phyloP scores from a whole-genome alignment of 306 rosid species.

The Trifolium subterraneum region DNA sequence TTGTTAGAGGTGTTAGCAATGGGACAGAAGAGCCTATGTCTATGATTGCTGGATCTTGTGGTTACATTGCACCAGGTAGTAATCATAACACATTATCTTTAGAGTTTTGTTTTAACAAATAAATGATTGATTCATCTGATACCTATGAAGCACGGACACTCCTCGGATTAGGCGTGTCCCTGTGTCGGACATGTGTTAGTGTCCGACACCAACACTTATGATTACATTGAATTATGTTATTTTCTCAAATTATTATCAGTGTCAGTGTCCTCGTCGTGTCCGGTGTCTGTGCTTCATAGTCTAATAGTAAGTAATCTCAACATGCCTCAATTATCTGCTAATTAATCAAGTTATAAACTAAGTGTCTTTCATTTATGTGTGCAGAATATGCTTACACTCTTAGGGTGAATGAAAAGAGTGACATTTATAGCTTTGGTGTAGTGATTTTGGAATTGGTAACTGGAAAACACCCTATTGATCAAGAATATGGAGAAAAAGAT shows the following conservation, averaged over 20 bases:
- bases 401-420: slow-evolving; percentile 84
- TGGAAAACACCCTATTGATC: slow-evolving; percentile 67
- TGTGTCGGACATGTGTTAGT: too few species aligned
- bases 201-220: too few species aligned
- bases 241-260: too few species aligned
- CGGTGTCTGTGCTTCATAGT: too few species aligned
- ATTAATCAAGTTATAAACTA: background rate
- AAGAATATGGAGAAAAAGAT: slow-evolving; percentile 65
- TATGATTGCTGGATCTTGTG: slow-evolving; percentile 78
- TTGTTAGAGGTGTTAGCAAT: slow-evolving; percentile 46
- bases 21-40: slow-evolving; percentile 72
- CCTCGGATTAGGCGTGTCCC: too few species aligned
- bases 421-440: slow-evolving; percentile 80
- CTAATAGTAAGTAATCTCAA: background rate
- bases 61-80: slow-evolving; percentile 93
- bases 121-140: background rate
- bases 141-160: too few species aligned
- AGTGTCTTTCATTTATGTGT: slow-evolving; percentile 6
- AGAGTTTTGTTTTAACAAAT: background rate
- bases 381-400: slow-evolving; percentile 86
- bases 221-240: too few species aligned
- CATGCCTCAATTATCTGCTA: background rate
- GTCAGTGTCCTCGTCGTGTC: too few species aligned
- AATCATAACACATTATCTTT: background rate
- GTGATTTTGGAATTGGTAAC: slow-evolving; percentile 80